Evolutionary conservation across 1,139 yeast genomes (phyloP).

Genomic region (Candida buenavistaensis): DNA sequence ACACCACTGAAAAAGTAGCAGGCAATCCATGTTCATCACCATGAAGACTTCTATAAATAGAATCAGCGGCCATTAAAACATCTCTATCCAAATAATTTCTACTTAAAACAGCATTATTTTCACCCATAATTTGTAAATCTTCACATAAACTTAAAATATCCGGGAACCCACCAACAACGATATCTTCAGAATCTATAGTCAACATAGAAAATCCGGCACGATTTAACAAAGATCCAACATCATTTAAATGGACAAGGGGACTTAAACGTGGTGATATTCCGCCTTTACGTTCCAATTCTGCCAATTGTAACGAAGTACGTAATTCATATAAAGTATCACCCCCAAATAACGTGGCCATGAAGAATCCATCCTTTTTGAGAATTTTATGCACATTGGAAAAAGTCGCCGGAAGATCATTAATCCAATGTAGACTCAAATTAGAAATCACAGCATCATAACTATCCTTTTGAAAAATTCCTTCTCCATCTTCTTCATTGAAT

Average conservation of each 20-base stretch:
- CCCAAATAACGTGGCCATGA: constrained; percentile 81
- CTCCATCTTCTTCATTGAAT: constrained; percentile 72
- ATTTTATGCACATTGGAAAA: constrained; percentile 58
- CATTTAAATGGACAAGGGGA: constrained; percentile 78
- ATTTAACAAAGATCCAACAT: constrained; percentile 70
- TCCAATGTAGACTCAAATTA: constrained; percentile 80
- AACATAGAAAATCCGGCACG: constrained; percentile 77
- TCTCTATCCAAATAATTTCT: constrained; percentile 61
- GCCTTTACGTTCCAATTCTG: constrained; percentile 77
- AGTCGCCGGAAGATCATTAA: constrained; percentile 73
- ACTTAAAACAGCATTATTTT: constrained; percentile 67
- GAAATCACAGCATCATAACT: constrained; percentile 74
- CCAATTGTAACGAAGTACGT: constrained; percentile 76
- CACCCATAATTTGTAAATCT: constrained; percentile 83
- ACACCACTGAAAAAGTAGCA: constrained; percentile 70
- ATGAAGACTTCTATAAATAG: constrained; percentile 70
- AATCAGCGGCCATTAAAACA: constrained; percentile 70
- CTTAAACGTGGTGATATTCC: constrained; percentile 81
- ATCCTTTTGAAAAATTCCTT: constrained; percentile 39
- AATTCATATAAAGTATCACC: constrained; percentile 83
- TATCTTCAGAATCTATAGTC: constrained; percentile 83
- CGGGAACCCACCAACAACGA: constrained; percentile 78
- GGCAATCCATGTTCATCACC: constrained; percentile 61
- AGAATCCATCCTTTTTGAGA: constrained; percentile 78
- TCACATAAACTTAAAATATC: constrained; percentile 64